Conservation (phyloP, 164 flowering plant species). For the Tetrastigma voinierianum region DNA sequence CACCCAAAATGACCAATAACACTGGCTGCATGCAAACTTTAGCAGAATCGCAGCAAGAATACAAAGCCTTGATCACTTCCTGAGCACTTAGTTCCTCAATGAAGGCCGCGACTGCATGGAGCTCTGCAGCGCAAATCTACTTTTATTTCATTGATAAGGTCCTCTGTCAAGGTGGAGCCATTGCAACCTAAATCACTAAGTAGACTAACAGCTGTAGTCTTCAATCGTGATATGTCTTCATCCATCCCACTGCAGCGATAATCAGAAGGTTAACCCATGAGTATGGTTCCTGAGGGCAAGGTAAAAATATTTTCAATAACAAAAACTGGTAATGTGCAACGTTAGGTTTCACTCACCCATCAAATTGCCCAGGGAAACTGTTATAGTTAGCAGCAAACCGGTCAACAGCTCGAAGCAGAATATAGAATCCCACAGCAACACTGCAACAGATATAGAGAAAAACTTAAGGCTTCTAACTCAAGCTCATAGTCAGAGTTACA, state of each 20-base stretch:
- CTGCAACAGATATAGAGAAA: constrained; percentile 38
- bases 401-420: constrained; percentile 92
- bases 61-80: constrained; percentile 84
- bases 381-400: constrained; percentile 84
- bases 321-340: background rate
- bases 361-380: constrained; percentile 88
- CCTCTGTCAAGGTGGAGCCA: constrained; percentile 73
- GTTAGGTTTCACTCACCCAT: constrained; percentile 64
- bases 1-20: background rate
- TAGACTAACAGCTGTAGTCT: constrained; percentile 67
- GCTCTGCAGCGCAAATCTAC: constrained; percentile 95
- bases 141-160: constrained; percentile 90
- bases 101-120: constrained; percentile 90
- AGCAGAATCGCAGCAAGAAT: background rate
- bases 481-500: too few species aligned
- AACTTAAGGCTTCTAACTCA: background rate
- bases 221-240: constrained; percentile 91
- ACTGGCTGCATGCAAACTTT: background rate
- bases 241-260: constrained; percentile 63
- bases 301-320: background rate
- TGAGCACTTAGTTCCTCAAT: constrained; percentile 91
- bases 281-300: background rate
- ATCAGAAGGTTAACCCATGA: constrained; percentile 2
- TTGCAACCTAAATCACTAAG: constrained; percentile 84
- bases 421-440: constrained; percentile 72